Base-by-base conservation (phyloP, 257 asterid species). In the Solanum gracilifrons region DNA sequence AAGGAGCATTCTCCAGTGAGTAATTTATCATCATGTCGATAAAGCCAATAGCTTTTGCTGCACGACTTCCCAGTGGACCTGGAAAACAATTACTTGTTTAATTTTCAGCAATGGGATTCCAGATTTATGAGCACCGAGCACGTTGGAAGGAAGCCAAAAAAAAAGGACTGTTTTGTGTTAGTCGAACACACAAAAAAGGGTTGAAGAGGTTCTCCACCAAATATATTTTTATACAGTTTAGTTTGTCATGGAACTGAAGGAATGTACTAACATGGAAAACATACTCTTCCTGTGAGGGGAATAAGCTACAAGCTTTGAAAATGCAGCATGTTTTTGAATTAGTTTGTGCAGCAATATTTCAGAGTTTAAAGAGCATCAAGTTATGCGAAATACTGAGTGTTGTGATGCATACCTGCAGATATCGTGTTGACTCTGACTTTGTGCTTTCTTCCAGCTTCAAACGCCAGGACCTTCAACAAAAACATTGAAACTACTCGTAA, bases 11-110 rank as follows among this genome's bases (percentile, higher is more conserved):
- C 92, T 95, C 98, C 87, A 89, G 66, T 2, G 99, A 95, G 87
- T 97, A 97, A 91, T 97, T 94, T 37, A 97, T 97, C 99, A 97
- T 96, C 99, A 95, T 96, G 90, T 97, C 99, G 68, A 97, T 96
- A 88, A 97, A 97, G 37, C 99, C 99, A 48, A 97, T 97, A 87
- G 99, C 99, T 92, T 97, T 97, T n/a, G 99, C 99, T 79, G 99
- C 99, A 62, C 99, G 99, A 89, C 99, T 97, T 91, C 99, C 91
- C 75, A 97, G 85, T 27, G 98, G 99, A 76, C 99, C 99, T 97
- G 94, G 32, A 90, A 88, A 36, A 25, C 29, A 80, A 9, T 16
- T 46, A 46, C 18, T 46, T 9, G 21, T 79, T 46, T 16, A 15
- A 27, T 16, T 43, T 43, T 46, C 32, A 2, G 3, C 41, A 5